Evolutionary conservation across 495 filamentous ascomycete genomes (phyloP), one percentile per base, ranked within the genome.

Genomic region (Aspergillus bertholletiae): DNA sequence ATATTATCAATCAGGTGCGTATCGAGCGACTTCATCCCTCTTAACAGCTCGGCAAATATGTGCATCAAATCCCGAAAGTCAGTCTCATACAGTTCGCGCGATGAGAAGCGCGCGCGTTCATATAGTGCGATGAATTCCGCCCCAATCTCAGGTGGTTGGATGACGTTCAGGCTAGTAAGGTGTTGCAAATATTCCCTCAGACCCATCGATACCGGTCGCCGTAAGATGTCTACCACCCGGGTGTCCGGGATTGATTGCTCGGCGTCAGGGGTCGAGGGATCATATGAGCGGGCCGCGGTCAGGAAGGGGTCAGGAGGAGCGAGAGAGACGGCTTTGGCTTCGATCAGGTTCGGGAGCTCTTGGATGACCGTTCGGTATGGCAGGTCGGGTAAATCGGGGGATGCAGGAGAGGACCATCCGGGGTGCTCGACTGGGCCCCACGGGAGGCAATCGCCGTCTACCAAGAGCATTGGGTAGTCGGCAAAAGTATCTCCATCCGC

Each of bases 271-370:
- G 55, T 40, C 3, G 71, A 51, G 12, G 58, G 49, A 76, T 80
- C 5, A 73, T 70, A 52, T 61, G 50, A 27, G 46, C 35, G 47
- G 5, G 58, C 24, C 4, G 54, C 41, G 3, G 59, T 30, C 5
- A 60, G 57, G 9, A 73, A 53, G 3, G 77, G 75, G 57, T 92
- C 86, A 0, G 78, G 69, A 1, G 88, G 88, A 2, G 90, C 90
- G 35, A 94, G 77, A 1, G 90, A 88, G 12, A 94, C 84, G 7
- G 92, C 94, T 71, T 92, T 92, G 0, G 91, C 92, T 69, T 98
- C 94, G 53, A 98, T 91, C 21, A 98, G 77, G 62, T 96, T 88
- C 2, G 93, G 89, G 13, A 98, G 76, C 72, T 97, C 95, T 18
- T 77, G 74, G 12, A 98, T 81, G n/a, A 98, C 89, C 0, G 80